Conservation (phyloP, 2,329 filamentous ascomycete species). For the Apiospora arundinis region DNA sequence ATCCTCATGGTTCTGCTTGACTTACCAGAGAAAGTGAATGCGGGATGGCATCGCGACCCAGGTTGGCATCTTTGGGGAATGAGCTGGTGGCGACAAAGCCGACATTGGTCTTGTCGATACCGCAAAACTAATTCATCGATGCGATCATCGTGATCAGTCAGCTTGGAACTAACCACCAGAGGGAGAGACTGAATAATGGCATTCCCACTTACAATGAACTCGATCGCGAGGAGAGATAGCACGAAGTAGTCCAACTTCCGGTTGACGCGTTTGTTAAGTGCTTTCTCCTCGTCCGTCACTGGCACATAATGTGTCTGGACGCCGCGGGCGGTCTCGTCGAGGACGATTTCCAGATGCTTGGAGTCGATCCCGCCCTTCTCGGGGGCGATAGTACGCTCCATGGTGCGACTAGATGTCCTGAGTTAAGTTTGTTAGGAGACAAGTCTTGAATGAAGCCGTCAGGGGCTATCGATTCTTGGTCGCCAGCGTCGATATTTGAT, state of each 20-base stretch:
- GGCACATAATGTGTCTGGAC: constrained; percentile 26
- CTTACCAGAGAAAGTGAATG: constrained; percentile 30
- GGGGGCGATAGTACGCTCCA: background rate
- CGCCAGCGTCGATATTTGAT: background rate
- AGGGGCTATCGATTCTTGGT: background rate
- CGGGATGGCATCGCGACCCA: constrained; percentile 31
- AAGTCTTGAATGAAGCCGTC: background rate
- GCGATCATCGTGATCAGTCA: too few relatives aligned
- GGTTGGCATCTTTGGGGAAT: constrained; percentile 32
- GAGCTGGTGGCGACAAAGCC: constrained; percentile 33
- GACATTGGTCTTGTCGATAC: constrained; percentile 34
- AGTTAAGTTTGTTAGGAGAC: background rate
- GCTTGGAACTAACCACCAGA: too few relatives aligned
- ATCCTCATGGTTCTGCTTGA: background rate
- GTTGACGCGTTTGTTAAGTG: constrained; percentile 28
- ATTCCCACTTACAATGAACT: too few relatives aligned
- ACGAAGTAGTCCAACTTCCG: constrained; percentile 29
- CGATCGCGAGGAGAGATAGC: constrained; percentile 27
- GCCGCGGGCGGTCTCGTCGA: constrained; percentile 9
- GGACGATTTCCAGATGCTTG: constrained; percentile 25
- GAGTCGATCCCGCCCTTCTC: background rate
- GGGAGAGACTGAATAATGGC: too few relatives aligned
- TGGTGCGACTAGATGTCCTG: background rate
- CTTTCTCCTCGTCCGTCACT: constrained; percentile 26
- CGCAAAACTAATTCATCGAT: constrained; percentile 33